These are phyloP conservation scores for Ligustrum vulgare DNA, from an alignment of 257 asterid species.

Conservation along the genomic window DNA sequence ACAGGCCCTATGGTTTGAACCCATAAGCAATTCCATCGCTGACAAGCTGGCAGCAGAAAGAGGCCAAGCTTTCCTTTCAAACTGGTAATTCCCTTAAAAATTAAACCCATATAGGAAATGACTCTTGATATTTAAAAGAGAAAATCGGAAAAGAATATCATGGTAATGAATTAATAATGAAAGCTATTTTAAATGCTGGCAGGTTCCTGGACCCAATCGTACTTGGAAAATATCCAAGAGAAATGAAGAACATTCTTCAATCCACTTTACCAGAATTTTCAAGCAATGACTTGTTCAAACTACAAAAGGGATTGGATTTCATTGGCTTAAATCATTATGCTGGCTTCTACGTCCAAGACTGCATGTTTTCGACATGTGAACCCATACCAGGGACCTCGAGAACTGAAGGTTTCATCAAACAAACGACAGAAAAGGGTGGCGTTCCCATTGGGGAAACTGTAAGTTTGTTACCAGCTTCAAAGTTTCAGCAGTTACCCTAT, in stretches of 20 bases:
- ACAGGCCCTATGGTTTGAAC: slow-evolving; percentile 58
- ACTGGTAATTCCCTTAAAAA: slow-evolving; percentile 36
- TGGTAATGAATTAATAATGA: not conserved
- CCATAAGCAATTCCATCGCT: slow-evolving; percentile 46
- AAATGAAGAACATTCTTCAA: slow-evolving; percentile 49
- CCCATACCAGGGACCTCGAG: slow-evolving; percentile 43
- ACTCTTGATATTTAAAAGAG: not conserved
- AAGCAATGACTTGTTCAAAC: slow-evolving; percentile 21
- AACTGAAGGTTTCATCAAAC: slow-evolving; percentile 44
- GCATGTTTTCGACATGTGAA: slow-evolving; percentile 48
- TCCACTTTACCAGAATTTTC: slow-evolving; percentile 44
- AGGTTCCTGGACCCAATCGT: slow-evolving; percentile 71
- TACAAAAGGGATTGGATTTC: slow-evolving; percentile 43
- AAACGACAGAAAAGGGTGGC: slow-evolving; percentile 43
- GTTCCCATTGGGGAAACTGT: slow-evolving; percentile 51
- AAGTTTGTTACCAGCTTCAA: slow-evolving; percentile 14
- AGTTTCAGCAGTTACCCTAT: not conserved
- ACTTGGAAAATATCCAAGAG: slow-evolving; percentile 56
- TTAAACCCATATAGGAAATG: not conserved
- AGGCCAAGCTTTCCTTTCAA: slow-evolving; percentile 53
- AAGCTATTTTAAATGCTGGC: not conserved
- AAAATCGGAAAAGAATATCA: not conserved
- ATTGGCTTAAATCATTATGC: slow-evolving; percentile 67
- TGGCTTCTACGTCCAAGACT: slow-evolving; percentile 55
- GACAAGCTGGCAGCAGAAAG: slow-evolving; percentile 58